Percentiles rank a stretch among this genome's conserved stretches.
phyloP scores from a whole-genome alignment of 805 yeast species.

The Priceomyces carsonii region DNA sequence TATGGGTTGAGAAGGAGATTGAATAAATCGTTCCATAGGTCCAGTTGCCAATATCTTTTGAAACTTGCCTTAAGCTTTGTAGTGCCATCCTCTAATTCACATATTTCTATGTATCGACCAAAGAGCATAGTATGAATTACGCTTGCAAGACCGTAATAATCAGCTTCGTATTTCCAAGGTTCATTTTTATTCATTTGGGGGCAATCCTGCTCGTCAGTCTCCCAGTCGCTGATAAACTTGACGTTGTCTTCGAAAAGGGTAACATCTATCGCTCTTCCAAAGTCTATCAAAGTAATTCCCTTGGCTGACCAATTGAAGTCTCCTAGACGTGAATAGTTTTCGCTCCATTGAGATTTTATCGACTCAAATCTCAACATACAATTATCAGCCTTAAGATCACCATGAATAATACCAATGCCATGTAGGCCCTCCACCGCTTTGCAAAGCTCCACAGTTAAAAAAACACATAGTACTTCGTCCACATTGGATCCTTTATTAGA shows the following conservation, averaged over 20 bases:
- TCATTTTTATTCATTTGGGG: constrained; percentile 59
- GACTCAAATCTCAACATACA: constrained; percentile 66
- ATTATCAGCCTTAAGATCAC: constrained; percentile 84
- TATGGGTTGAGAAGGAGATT: constrained; percentile 63
- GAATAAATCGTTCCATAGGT: constrained; percentile 70
- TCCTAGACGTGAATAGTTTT: constrained; percentile 33
- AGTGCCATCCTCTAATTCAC: constrained; percentile 18
- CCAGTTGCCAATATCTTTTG: constrained; percentile 75
- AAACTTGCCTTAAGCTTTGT: constrained; percentile 46
- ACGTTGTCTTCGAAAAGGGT: constrained; percentile 48
- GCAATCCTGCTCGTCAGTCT: constrained; percentile 68
- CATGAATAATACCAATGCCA: constrained; percentile 67
- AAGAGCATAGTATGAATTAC: constrained; percentile 72
- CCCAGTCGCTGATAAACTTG: constrained; percentile 60
- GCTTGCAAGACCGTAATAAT: constrained; percentile 80
- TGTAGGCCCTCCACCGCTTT: constrained; percentile 64
- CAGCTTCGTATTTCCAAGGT: constrained; percentile 80
- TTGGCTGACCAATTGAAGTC: constrained; percentile 48
- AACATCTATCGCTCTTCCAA: constrained; percentile 78
- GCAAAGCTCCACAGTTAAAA: constrained; percentile 64
- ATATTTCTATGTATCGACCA: constrained; percentile 60
- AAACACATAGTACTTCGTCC: constrained; percentile 66
- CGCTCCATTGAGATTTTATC: constrained; percentile 13
- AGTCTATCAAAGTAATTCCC: constrained; percentile 71
- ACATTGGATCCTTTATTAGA: constrained; percentile 25